Evolutionary conservation across 1,284 basidiomycete species (phyloP), one percentile per base, ranked within the genome.

Genomic region (Microbotryomycetes sp.): DNA sequence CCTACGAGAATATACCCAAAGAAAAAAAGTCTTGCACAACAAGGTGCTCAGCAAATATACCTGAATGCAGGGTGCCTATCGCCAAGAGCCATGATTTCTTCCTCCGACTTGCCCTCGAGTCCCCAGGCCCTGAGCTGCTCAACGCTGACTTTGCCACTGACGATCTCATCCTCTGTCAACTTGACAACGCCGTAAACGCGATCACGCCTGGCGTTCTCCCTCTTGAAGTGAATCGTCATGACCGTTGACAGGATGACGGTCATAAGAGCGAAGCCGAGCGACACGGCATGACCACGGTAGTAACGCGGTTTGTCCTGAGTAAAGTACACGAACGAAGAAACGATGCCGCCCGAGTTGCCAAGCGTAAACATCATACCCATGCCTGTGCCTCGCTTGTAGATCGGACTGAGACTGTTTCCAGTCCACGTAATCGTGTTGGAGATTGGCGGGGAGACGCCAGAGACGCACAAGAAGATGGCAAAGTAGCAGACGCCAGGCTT

Each of bases 351-450:
- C 2, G 71, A 68, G 70, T 79, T 79, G 50, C 78, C 79, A 46
- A 73, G 15, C 21, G 75, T 75, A 70, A 80, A 79, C 55, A 78
- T 73, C 56, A 79, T 67, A 4, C 78, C 78, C 76, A 80, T 79
- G 3, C 75, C 74, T 0, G 75, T 72, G 9, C 76, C 77, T 50
- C 76, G 72, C 59, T 63, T 63, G 54, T 49, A 54, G 3, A 45
- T 29, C 0, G 58, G 58, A 1, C 50, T 49, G 16, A 48, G 21
- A 35, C 15, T 77, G 69, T 74, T 74, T 4, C 75, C 77, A 15
- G 73, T 71, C 75, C 77, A 79, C 1, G 76, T 71, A 64, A 80
- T 79, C 45, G 75, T 76, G 7, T 73, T 76, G 9, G 76, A 73
- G 61, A 60, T 79, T 26, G 24, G 21, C 4, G 68, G 68, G 11